Base-by-base conservation (phyloP, 2,329 filamentous ascomycete genomes). In the Cladophialophora carrionii region DNA sequence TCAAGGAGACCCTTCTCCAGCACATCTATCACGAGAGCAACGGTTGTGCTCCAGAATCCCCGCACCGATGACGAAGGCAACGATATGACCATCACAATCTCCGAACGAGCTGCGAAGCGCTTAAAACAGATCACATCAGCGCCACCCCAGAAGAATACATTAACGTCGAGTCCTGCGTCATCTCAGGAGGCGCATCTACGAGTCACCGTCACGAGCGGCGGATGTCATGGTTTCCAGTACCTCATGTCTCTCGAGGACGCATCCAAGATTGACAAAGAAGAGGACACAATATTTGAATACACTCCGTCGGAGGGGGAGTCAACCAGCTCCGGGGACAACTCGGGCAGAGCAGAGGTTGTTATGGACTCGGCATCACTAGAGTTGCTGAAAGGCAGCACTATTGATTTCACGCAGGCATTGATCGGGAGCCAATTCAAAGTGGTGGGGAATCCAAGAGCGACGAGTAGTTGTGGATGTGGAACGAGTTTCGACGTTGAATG, bases 151-250 rank as follows among this genome's bases (percentile, higher is more conserved):
- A 70, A 64, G 82, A 72, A 75, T 76, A 68, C 76, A 71, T 65
- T 81, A 9, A 20, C 26, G 66, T 73, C 75, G 3, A 41, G 24
- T 67, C 64, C 83, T 77, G 73, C 75, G 5, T 70, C 76, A 4
- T 73, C 72, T 7, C 51, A 70, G 1, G 83, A 90, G 73, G 86
- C 96, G 34, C 91, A 92, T 26, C 84, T 99, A n/a, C 90, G 94
- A 59, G 90, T 99, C 70, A 89, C 90, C 67, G 93, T 99, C 64
- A 92, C 96, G 74, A 92, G 90, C 63, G 95, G 95, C 69, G 95
- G 95, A 62, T 99, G 95, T 77, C 95, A 99, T 78, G 95, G 95
- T 57, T 99, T 99, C 77, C 95, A 99, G 76, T 99, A 99, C 75
- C 81, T 96, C 54, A 96, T 99, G 91, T 91, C 88, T 17, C 84